Evolutionary conservation across 2,329 filamentous ascomycete species (phyloP), one percentile per base, ranked within the genome.

Genomic region (Conoideocrella luteorostrata): DNA sequence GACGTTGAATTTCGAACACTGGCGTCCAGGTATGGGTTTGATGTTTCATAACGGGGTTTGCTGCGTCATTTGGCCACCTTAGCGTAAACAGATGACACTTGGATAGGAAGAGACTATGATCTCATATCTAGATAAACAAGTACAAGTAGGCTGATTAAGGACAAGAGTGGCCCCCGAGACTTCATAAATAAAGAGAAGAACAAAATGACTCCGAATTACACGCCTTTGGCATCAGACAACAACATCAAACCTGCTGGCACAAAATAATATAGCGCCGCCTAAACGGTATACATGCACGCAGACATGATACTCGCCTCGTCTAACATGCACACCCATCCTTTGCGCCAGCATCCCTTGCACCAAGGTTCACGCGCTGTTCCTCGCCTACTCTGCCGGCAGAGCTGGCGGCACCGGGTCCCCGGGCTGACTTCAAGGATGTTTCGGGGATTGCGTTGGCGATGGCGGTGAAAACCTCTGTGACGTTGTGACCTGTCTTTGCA

Each of bases 381-480:
- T 86, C 75, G 45, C 75, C 68, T 60, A 71, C 69, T 59, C 81
- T 65, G 64, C 79, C 77, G 58, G 77, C 72, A 44, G 75, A 69
- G 52, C 72, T 74, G 15, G 80, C 74, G 38, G 80, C 83, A n/a
- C 78, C 76, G 15, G 77, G 72, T n/a, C 86, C 86, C 54, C 88
- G 80, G 26, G 86, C 78, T 40, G 84, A 90, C 79, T 97, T 97
- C 63, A 97, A 71, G 50, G 88, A 95, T 41, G 89, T 95, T 74
- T 98, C 93, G 2, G 93, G 93, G 57, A 98, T 98, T 32, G 90
- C 89, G 62, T 97, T 97, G 47, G 93, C 93, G 62, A 98, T 98
- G 24, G 93, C 93, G 36, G 90, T 96, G 62, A 98, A 98, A 24
- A 98, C 93, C 56, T 96, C 91, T 42, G 85, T 82, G 30, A 98